These are phyloP conservation scores for Fusarium sp. DNA, from an alignment of 2,329 filamentous ascomycete species.

Conservation along the genomic window DNA sequence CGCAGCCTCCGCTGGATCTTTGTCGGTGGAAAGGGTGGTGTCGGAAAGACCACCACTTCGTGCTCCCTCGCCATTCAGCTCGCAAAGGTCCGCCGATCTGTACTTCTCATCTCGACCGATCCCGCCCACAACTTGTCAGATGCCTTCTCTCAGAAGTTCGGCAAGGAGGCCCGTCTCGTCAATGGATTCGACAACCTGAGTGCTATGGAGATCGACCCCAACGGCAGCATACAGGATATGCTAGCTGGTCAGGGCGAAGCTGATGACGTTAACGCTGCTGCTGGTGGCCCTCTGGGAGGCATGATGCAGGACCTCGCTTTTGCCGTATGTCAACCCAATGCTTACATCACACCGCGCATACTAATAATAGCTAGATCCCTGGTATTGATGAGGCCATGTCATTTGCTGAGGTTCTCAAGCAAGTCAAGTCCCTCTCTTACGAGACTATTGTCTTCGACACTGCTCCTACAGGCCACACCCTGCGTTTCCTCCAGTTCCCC, in stretches of 20 bases:
- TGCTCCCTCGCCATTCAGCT: conserved; percentile 99
- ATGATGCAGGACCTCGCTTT: conserved; percentile 99
- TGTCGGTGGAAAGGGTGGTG: conserved; percentile 96
- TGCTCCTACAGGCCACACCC: conserved; percentile 95
- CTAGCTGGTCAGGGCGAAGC: conserved; percentile 82
- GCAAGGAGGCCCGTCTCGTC: conserved; percentile 94
- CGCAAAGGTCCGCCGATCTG: conserved; percentile 91
- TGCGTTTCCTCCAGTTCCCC: conserved; percentile 98
- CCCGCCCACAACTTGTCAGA: conserved; percentile 98
- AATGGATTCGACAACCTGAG: conserved; percentile 93
- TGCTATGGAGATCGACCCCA: conserved; percentile 99
- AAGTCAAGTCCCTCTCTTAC: conserved; percentile 98
- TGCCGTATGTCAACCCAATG: conserved; percentile 69
- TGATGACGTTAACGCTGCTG: conserved; percentile 72
- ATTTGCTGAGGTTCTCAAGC: conserved; percentile 98
- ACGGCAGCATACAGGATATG: conserved; percentile 96
- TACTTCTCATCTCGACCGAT: conserved; percentile 97
- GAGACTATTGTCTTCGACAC: conserved; percentile 99
- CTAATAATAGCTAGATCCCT: conserved; percentile 74
- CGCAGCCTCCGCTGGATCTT: conserved; percentile 98
- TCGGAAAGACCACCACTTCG: conserved; percentile 99
- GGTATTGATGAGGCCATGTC: conserved; percentile 99
- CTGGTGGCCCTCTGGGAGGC: conserved; percentile 77
- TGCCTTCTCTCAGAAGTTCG: conserved; percentile 98
- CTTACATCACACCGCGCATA: neutral